Base-by-base conservation (phyloP, 257 asterid genomes). In the Knoxia roxburghii region DNA sequence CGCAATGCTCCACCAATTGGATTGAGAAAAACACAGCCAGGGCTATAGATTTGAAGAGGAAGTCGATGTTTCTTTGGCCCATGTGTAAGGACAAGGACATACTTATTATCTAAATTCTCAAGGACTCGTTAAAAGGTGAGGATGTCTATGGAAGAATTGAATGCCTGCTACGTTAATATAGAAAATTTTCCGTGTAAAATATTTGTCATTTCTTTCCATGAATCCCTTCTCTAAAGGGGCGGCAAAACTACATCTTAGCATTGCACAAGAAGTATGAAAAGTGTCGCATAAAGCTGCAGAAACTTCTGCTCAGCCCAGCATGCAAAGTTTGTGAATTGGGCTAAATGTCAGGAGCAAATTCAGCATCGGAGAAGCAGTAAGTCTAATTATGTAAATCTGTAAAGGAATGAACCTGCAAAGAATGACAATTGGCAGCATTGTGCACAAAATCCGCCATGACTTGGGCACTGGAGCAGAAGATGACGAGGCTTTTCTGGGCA, bases 41-140 rank as follows among this genome's bases (percentile, higher is more conserved):
- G 53, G 52, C n/a, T 35, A 69, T 2, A 37, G 61, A 75, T 56
- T 76, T 78, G 74, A 57, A 53, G 60, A 37, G 54, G 43, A 54
- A 49, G 21, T 21, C 43, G 21, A 29, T 46, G 59, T 43, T 64
- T 35, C 37, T 65, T 49, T 7, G 29, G 52, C 66, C 86, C 91
- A 78, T 77, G 61, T 46, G 63, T 26, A 39, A 29, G 6, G 15
- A 32, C 15, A 32, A 2, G 20, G 20, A 20, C 1, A n/a, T n/a
- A n/a, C n/a, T n/a, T n/a, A n/a, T n/a, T n/a, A n/a, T n/a, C n/a
- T n/a, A n/a, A n/a, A n/a, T n/a, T n/a, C n/a, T n/a, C n/a, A n/a
- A n/a, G n/a, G n/a, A 6, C 12, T 40, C 6, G 53, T 69, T 32
- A 5, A 57, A 40, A 3, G 20, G 35, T 58, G 60, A 21, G 51